These are phyloP conservation scores for Bruguiera sexangula DNA, from an alignment of 345 rosid genomes.

Conservation along the genomic window DNA sequence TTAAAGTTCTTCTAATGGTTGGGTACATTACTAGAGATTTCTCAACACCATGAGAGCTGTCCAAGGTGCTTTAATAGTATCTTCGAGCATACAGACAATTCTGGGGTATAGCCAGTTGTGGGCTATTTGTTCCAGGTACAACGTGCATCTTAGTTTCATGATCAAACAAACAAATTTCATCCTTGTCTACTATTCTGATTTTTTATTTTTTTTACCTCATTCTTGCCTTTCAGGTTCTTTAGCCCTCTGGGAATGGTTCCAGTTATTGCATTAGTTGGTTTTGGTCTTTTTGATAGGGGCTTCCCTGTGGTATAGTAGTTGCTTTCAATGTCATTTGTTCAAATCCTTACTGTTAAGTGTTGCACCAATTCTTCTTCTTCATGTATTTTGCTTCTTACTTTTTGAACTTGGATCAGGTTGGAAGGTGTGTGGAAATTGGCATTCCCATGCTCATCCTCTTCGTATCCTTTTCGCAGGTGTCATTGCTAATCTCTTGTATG, in stretches of 20 bases:
- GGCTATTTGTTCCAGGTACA: constrained; percentile 93
- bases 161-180: constrained; percentile 1
- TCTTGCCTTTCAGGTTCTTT: constrained; percentile 62
- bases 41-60: constrained; percentile 93
- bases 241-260: constrained; percentile 99
- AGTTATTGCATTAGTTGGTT: constrained; percentile 83
- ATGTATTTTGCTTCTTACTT: constrained; percentile 1
- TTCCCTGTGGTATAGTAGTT: constrained; percentile 76
- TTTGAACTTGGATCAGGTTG: constrained; percentile 48
- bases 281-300: constrained; percentile 95
- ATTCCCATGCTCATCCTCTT: constrained; percentile 88
- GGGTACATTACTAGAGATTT: constrained; percentile 55
- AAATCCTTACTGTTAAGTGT: background rate
- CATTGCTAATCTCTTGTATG: background rate
- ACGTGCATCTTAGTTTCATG: background rate
- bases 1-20: constrained; percentile 2
- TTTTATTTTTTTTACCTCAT: background rate
- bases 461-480: constrained; percentile 79
- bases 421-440: constrained; percentile 85
- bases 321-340: background rate
- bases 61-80: constrained; percentile 93
- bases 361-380: background rate
- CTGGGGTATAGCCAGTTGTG: constrained; percentile 93
- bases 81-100: constrained; percentile 92
- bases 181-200: background rate